Evolutionary conservation across 192 early-diverging fungal species (phyloP), one percentile per base, ranked within the genome.

Genomic region (Spizellomyces punctatus): DNA sequence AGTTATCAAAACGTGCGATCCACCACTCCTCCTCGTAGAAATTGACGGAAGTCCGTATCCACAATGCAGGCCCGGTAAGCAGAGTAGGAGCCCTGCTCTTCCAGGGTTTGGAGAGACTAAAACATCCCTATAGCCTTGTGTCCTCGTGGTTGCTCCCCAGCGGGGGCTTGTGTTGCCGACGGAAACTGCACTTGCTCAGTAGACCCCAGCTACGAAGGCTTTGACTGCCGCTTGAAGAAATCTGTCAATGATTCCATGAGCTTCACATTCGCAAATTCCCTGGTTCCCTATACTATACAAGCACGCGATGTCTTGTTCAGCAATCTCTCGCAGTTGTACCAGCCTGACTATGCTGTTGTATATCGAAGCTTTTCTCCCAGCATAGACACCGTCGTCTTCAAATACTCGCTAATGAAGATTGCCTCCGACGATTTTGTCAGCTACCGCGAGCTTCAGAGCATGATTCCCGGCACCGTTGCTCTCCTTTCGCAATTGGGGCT

Each of bases 111-210:
- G 2, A 21, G 27, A 27, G n/a, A n/a, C 21, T 54, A 54, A 54
- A 14, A 3, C 17, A 19, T 54, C 3, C 52, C 52, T n/a, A 54
- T 54, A 54, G 52, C 52, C 16, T n/a, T 54, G 17, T 54, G 52
- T 54, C 17, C n/a, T 56, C n/a, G 54, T 7, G n/a, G 72, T 67
- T 66, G 63, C 17, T 44, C 71, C 6, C 22, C 64, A 0, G 72
- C 72, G n/a, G 72, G 72, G 17, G 42, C 46, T 45, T 74, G 72
- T 47, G 65, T 58, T 12, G 64, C 54, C 6, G 72, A 74, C 43
- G 72, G 72, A 6, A 66, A 74, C 48, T 74, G 72, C 58, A 61
- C 14, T 6, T 74, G 72, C 64, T 21, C 36, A 5, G 43, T 65
- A 16, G 63, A 74, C 56, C 9, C 56, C 9, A 10, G 17, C 2